Evolutionary conservation across 176 grass and related monocot genomes (phyloP).

Genomic region (Neostapfia colusana): DNA sequence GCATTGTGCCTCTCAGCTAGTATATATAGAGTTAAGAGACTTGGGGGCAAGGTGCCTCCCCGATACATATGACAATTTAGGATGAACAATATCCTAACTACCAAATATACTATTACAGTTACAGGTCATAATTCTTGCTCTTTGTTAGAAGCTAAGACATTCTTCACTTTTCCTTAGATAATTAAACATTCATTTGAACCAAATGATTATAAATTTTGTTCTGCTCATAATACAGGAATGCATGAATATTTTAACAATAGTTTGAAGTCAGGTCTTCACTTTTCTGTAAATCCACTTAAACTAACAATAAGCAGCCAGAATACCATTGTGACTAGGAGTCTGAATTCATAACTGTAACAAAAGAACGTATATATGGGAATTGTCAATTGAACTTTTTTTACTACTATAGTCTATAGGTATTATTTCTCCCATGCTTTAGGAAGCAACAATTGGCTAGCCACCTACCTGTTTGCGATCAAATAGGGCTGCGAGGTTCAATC

Average conservation of each 20-base stretch:
- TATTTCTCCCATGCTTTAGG: slow-evolving; percentile 6
- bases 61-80: no score
- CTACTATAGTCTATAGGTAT: not conserved
- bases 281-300: slow-evolving; percentile 5
- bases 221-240: not conserved
- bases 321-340: not conserved
- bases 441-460: slow-evolving; percentile 14
- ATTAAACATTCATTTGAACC: slow-evolving; percentile 8
- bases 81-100: no score
- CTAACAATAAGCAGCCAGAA: slow-evolving; percentile 6
- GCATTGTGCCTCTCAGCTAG: no score
- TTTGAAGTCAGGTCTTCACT: not conserved
- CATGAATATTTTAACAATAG: not conserved
- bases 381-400: slow-evolving; percentile 15
- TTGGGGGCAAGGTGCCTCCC: no score
- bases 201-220: slow-evolving; percentile 4
- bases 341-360: slow-evolving; percentile 23
- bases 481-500: slow-evolving; percentile 79
- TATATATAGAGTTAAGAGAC: no score
- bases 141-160: slow-evolving; percentile 19
- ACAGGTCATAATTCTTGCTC: slow-evolving; percentile 9
- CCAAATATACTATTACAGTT: not conserved
- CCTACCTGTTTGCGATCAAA: slow-evolving; percentile 87
- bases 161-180: not conserved
- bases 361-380: slow-evolving; percentile 4